Evolutionary conservation across 768 basidiomycete genomes (phyloP).

Genomic region (Postia placenta): DNA sequence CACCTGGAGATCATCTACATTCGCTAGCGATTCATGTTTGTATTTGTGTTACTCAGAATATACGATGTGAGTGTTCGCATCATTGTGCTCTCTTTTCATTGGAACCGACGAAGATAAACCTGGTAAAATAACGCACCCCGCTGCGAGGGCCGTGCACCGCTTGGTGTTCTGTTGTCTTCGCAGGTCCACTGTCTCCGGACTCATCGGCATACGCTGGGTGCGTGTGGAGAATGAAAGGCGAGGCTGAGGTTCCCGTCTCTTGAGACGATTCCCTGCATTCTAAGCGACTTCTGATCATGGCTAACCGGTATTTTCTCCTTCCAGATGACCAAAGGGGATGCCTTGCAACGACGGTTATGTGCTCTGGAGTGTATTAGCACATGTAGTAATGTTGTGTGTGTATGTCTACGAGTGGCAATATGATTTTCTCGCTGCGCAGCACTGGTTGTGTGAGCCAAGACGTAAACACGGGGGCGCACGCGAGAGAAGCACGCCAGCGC

Average conservation of each 20-base stretch:
- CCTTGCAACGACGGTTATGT: no score
- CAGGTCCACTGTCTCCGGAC: neutral
- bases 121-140: slow-evolving; percentile 87
- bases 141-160: slow-evolving; percentile 32
- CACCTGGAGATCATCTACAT: slow-evolving; percentile 82
- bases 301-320: no score
- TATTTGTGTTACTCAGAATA: slow-evolving; percentile 7
- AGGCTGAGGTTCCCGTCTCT: slow-evolving; percentile 56
- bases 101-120: slow-evolving; percentile 71
- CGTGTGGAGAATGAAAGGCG: slow-evolving; percentile 81
- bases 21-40: slow-evolving; percentile 10
- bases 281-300: neutral
- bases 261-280: neutral
- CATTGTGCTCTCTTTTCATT: slow-evolving; percentile 8
- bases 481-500: no score
- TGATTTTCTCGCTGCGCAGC: no score
- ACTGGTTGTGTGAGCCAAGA: no score
- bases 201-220: slow-evolving; percentile 42
- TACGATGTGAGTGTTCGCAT: slow-evolving; percentile 1
- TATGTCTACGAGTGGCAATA: no score
- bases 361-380: no score
- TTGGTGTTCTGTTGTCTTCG: slow-evolving; percentile 11
- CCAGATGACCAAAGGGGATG: no score
- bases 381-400: no score
- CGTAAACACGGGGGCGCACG: no score